Base-by-base conservation (phyloP, 2,329 filamentous ascomycete genomes). In the Akanthomyces dipterigenus region DNA sequence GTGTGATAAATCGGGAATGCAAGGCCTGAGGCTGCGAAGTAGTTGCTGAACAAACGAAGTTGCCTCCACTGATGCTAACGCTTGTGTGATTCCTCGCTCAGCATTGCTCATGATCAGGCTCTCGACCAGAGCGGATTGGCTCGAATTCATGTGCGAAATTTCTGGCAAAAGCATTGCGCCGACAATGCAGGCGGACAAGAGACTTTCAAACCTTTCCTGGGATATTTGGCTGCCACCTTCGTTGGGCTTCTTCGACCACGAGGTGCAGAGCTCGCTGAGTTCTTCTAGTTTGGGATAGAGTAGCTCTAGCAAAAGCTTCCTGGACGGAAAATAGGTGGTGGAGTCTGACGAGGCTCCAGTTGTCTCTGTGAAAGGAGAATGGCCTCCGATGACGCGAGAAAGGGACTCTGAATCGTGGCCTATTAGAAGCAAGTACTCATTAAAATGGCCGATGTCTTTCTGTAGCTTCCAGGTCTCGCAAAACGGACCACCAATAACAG, bases 371-470 rank as follows among this genome's bases (percentile, higher is more conserved):
- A 48, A 61, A 5, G 63, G 61, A 20, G 49, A 45, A 3, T 59
- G 62, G 31, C 56, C 56, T 16, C 63, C 55, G 12, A 46, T 45
- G 38, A 40, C 36, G 4, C 46, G 42, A 16, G 36, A 38, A 5
- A 53, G 22, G 1, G 42, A 46, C 6, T 53, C 36, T 18, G 49
- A 28, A 16, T 67, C 54, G 24, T 66, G 71, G 1, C 79, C 75
- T 12, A 87, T 72, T 1, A 87, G 75, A 2, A 88, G 73, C 5
- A 87, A 74, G 64, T 87, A 88, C 50, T 78, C 75, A 42, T 81
- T 76, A 62, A 83, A 75, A 7, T 71, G 67, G 49, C 77, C 74
- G 12, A 75, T 76, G 46, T 79, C 75, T 28, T 70, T 68, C 16
- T 82, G 75, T 1, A 73, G 67, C 62, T 74, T 77, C 76, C 81